A percentile compares a stretch with the other conserved stretches of the same genome.
Evolutionary conservation across 2,329 filamentous ascomycete genomes (phyloP).

Genomic region (Penicillium occitanis): DNA sequence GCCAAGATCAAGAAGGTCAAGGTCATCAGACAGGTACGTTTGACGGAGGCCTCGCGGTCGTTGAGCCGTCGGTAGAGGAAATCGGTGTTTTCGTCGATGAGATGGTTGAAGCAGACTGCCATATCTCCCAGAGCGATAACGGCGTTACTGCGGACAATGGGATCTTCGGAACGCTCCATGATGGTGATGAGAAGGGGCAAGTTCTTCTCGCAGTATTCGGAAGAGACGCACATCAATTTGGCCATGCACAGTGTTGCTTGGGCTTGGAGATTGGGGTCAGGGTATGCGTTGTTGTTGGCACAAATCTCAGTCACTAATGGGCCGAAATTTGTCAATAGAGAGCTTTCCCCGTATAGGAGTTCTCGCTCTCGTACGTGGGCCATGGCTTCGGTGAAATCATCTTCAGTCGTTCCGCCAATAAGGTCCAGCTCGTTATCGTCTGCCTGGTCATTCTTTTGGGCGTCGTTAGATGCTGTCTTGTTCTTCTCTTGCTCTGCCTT

Average conservation of each 20-base stretch:
- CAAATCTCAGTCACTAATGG: slow-evolving; percentile 91
- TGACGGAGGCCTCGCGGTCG: slow-evolving; percentile 83
- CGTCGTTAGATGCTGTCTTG: slow-evolving; percentile 44
- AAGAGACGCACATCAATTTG: slow-evolving; percentile 97
- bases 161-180: slow-evolving; percentile 88
- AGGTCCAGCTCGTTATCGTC: slow-evolving; percentile 90
- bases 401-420: slow-evolving; percentile 93
- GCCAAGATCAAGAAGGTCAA: slow-evolving; percentile 95
- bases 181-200: slow-evolving; percentile 94
- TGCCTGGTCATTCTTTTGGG: slow-evolving; percentile 54
- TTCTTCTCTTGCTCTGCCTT: slow-evolving; percentile 61
- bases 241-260: slow-evolving; percentile 92
- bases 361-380: slow-evolving; percentile 80
- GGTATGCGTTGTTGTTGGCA: slow-evolving; percentile 88
- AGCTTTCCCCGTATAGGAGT: slow-evolving; percentile 76
- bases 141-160: slow-evolving; percentile 90
- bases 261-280: slow-evolving; percentile 84
- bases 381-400: slow-evolving; percentile 88
- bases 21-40: slow-evolving; percentile 97
- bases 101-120: slow-evolving; percentile 99
- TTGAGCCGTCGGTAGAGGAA: slow-evolving; percentile 93
- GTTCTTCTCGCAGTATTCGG: slow-evolving; percentile 93
- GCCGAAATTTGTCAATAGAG: slow-evolving; percentile 85
- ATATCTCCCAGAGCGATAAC: slow-evolving; percentile 97
- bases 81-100: slow-evolving; percentile 98